phyloP scores from a whole-genome alignment of 2,329 filamentous ascomycete species.

The Leptographium radiaticola region DNA sequence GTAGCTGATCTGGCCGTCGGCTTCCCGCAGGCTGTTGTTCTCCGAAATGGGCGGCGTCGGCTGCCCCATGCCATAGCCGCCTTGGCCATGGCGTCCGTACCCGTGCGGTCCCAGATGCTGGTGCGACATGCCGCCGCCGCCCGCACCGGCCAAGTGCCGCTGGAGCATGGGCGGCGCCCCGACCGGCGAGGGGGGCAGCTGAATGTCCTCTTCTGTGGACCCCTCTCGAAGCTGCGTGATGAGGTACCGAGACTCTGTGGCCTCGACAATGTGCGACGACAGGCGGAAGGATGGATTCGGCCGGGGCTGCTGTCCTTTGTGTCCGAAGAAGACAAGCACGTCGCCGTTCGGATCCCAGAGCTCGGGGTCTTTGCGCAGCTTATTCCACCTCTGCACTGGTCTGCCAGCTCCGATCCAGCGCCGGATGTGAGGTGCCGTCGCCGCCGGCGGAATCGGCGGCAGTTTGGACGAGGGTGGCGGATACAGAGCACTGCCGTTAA shows the following conservation, averaged over 20 bases:
- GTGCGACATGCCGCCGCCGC: constrained; percentile 1
- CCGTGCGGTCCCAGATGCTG: constrained; percentile 13
- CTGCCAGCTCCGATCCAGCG: constrained; percentile 39
- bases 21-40: constrained; percentile 26
- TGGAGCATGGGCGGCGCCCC: constrained; percentile 27
- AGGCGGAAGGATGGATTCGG: constrained; percentile 42
- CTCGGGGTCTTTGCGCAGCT: constrained; percentile 45
- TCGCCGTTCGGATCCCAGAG: constrained; percentile 49
- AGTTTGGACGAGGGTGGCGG: constrained; percentile 31
- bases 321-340: constrained; percentile 42
- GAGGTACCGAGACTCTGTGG: constrained; percentile 40
- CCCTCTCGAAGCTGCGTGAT: constrained; percentile 40
- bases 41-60: constrained; percentile 33
- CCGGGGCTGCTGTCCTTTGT: constrained; percentile 28
- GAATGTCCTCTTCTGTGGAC: constrained; percentile 33
- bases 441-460: constrained; percentile 25
- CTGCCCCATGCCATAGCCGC: constrained; percentile 17
- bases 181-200: constrained; percentile 29
- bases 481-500: constrained; percentile 11
- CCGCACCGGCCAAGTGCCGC: constrained; percentile 12
- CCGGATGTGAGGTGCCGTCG: constrained; percentile 28
- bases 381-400: constrained; percentile 40
- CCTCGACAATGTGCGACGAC: constrained; percentile 45
- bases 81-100: background rate
- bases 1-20: constrained; percentile 43